Base-by-base conservation (phyloP, 345 rosid genomes). In the Ailanthus altissimus region DNA sequence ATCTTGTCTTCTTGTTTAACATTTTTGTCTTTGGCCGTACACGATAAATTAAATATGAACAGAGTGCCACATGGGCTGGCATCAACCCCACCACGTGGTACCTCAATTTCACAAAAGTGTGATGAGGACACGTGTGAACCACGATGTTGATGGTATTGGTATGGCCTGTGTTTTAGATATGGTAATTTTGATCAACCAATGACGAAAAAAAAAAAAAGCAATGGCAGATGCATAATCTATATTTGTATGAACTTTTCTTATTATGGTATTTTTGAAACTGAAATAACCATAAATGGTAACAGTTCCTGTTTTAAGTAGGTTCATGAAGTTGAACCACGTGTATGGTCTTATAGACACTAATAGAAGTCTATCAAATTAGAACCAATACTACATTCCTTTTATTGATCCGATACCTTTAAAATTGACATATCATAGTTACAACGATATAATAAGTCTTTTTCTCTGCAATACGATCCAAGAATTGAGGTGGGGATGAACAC, bases 271-370 rank as follows among this genome's bases (percentile, higher is more conserved):
- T 26, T 15, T 10, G 51, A n/a, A 28, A 56, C 21, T 57, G 51
- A 54, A 42, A 40, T 5, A 1, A 5, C 54, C 56, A 59, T 57
- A 12, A 8, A 14, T 26, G 28, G 67, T 46, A 59, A 26, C 26
- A 1, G 50, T 18, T 26, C n/a, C 8, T 38, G 59, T 46, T 69
- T 26, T 50, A 23, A 0, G 72, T 26, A 75, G 65, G 66, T 78
- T 69, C 82, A 73, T 70, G 84, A n/a, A n/a, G n/a, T n/a, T n/a
- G n/a, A 81, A 77, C 83, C 87, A 84, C 77, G 74, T 80, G 76
- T 63, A 60, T 71, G 64, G 76, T 54, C 23, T 56, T 1, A 38
- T 46, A 38, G 23, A 20, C 61, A 8, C 10, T 42, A 61, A 15
- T 25, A 15, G 15, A 36, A 11, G 25, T 6, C 68, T 28, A 26